phyloP scores from a whole-genome alignment of 169 alveolate species.

The Prorocentrum cordatum region DNA sequence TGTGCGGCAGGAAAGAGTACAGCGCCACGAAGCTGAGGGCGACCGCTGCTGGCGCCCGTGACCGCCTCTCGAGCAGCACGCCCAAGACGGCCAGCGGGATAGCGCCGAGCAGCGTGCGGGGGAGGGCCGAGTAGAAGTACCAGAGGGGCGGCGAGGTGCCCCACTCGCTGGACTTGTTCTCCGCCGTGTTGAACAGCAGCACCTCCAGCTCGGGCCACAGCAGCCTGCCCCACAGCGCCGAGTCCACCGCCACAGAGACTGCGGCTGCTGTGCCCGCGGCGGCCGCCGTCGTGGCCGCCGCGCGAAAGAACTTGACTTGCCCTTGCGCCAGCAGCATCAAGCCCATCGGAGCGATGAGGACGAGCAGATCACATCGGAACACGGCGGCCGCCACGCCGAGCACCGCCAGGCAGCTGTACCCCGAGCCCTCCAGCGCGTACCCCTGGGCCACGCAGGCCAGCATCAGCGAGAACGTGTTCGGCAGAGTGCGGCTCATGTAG shows the following conservation, averaged over 20 bases:
- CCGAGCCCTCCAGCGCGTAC: not conserved
- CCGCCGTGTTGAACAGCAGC: constrained; percentile 41
- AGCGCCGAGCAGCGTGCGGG: constrained; percentile 32
- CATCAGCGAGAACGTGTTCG: constrained; percentile 18
- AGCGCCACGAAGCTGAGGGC: not conserved
- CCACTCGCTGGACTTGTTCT: constrained; percentile 48
- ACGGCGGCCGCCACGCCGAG: constrained; percentile 26
- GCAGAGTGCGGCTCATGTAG: constrained; percentile 35
- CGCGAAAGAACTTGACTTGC: constrained; percentile 6
- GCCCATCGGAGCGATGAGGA: constrained; percentile 36
- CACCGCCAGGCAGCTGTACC: constrained; percentile 5
- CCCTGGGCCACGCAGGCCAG: constrained; percentile 30
- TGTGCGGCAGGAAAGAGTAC: constrained; percentile 41
- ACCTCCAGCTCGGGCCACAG: constrained; percentile 53
- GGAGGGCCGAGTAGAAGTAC: constrained; percentile 53
- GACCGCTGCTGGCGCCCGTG: not conserved
- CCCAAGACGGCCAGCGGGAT: not conserved
- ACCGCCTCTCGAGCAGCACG: not conserved
- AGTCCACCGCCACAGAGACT: not conserved
- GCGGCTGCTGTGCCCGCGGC: constrained; percentile 3
- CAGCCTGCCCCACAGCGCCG: constrained; percentile 33
- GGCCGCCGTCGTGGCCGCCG: constrained; percentile 3
- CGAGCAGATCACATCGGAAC: constrained; percentile 38
- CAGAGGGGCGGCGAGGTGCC: constrained; percentile 14
- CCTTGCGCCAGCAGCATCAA: constrained; percentile 18